These are phyloP conservation scores for Calamus simplicifolius DNA, from an alignment of 176 grass and related monocot species.

Conservation along the genomic window DNA sequence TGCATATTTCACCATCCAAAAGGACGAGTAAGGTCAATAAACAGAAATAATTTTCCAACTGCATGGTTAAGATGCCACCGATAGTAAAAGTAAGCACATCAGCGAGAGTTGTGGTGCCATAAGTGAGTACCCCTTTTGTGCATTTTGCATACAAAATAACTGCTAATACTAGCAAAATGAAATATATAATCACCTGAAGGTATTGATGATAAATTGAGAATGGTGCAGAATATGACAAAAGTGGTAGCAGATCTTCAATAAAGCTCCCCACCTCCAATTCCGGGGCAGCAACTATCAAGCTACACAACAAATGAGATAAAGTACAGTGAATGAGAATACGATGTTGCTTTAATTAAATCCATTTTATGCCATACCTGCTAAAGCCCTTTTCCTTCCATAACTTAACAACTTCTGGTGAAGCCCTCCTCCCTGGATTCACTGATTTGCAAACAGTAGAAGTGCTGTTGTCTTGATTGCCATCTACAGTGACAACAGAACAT, in stretches of 20 bases:
- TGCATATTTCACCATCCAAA: constrained; percentile 27
- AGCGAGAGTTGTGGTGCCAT: too few relatives aligned
- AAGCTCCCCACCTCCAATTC: constrained; percentile 60
- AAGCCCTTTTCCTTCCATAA: constrained; percentile 86
- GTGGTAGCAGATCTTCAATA: constrained; percentile 66
- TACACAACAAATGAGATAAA: constrained; percentile 32
- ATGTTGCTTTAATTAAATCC: neutral
- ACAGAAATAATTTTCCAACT: neutral
- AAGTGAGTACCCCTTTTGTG: too few relatives aligned
- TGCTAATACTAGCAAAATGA: too few relatives aligned
- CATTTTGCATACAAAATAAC: too few relatives aligned
- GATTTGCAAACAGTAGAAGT: constrained; percentile 30
- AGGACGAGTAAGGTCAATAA: constrained; percentile 15
- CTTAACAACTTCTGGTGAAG: constrained; percentile 52
- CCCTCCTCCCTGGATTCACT: constrained; percentile 38
- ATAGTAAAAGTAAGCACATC: too few relatives aligned
- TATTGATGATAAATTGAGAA: constrained; percentile 93
- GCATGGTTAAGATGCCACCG: too few relatives aligned
- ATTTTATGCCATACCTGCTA: constrained; percentile 41
- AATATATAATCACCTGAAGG: constrained; percentile 44
- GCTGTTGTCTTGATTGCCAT: constrained; percentile 26
- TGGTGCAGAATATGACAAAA: constrained; percentile 83
- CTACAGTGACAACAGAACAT: constrained; percentile 28
- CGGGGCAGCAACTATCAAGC: constrained; percentile 84
- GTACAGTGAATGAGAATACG: constrained; percentile 8